Evolutionary conservation across 2,329 filamentous ascomycete genomes (phyloP).

Genomic region (Fusarium stilboides): DNA sequence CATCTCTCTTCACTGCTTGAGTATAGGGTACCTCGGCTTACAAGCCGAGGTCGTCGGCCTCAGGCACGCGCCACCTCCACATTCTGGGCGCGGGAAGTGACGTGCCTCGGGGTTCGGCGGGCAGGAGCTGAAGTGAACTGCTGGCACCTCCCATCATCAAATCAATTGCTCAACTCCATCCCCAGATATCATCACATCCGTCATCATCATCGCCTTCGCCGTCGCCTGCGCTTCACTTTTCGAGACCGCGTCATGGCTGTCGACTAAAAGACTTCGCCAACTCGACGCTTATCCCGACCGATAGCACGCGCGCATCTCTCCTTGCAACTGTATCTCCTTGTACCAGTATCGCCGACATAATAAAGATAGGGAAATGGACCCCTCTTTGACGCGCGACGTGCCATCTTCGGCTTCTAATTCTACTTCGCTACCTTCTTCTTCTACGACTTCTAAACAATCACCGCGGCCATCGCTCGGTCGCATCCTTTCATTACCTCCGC

Average conservation of each 20-base stretch:
- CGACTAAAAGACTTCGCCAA: slow-evolving; percentile 24
- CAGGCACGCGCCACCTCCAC: slow-evolving; percentile 47
- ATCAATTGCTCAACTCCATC: slow-evolving; percentile 20
- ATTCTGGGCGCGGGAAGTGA: slow-evolving; percentile 37
- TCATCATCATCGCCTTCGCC: slow-evolving; percentile 23
- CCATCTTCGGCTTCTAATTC: slow-evolving; percentile 42
- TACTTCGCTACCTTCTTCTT: slow-evolving; percentile 23
- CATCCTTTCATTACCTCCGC: slow-evolving; percentile 71
- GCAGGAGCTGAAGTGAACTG: slow-evolving; percentile 20
- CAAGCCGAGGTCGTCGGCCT: slow-evolving; percentile 42
- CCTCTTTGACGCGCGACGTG: slow-evolving; percentile 41
- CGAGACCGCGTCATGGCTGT: slow-evolving; percentile 39
- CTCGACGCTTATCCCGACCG: slow-evolving; percentile 17
- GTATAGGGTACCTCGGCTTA: slow-evolving; percentile 35
- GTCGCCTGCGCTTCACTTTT: neutral
- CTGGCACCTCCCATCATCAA: slow-evolving; percentile 20
- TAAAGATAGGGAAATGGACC: slow-evolving; percentile 37
- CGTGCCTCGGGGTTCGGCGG: slow-evolving; percentile 46
- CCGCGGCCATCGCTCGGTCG: slow-evolving; percentile 50
- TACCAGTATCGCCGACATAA: slow-evolving; percentile 11
- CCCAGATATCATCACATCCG: slow-evolving; percentile 30
- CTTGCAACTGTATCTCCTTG: slow-evolving; percentile 28
- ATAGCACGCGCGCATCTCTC: slow-evolving; percentile 35
- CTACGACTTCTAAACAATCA: slow-evolving; percentile 27
- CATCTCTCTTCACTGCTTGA: slow-evolving; percentile 6